A percentile compares a stretch with the other conserved stretches of the same genome.
phyloP scores from a whole-genome alignment of 768 basidiomycete species.

The Chalciporus chontae region DNA sequence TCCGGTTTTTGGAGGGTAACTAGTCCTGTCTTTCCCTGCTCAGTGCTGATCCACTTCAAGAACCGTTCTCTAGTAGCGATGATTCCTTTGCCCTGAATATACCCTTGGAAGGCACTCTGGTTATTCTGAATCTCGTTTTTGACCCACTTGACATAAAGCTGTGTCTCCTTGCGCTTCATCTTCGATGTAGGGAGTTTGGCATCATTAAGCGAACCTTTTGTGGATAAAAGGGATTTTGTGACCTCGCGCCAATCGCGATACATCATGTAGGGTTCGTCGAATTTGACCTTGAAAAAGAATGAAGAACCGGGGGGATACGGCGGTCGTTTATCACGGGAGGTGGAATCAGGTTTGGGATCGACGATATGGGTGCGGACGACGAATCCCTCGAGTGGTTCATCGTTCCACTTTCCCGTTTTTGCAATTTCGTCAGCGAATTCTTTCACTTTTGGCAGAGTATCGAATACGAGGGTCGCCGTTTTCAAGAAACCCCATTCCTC shows the following conservation, averaged over 20 bases:
- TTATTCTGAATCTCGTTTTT: constrained; percentile 67
- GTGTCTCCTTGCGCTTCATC: constrained; percentile 74
- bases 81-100: constrained; percentile 74
- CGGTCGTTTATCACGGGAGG: constrained; percentile 33
- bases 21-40: constrained; percentile 40
- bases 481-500: constrained; percentile 88
- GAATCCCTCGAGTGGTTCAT: constrained; percentile 87
- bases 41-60: constrained; percentile 57
- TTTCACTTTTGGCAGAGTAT: constrained; percentile 64
- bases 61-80: constrained; percentile 80
- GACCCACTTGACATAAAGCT: constrained; percentile 83
- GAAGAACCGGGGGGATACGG: constrained; percentile 79
- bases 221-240: constrained; percentile 66
- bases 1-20: constrained; percentile 25
- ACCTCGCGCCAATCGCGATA: constrained; percentile 97
- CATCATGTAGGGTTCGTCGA: constrained; percentile 98
- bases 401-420: constrained; percentile 72
- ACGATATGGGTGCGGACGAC: constrained; percentile 79
- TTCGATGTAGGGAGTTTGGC: constrained; percentile 56
- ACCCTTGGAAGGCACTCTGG: constrained; percentile 57
- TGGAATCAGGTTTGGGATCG: constrained; percentile 34
- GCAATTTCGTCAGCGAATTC: constrained; percentile 68
- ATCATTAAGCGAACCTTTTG: constrained; percentile 30
- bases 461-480: constrained; percentile 53
- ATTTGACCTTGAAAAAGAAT: constrained; percentile 99